phyloP scores from a whole-genome alignment of 73 alveolate species.

The Paramecium sexaurelia region DNA sequence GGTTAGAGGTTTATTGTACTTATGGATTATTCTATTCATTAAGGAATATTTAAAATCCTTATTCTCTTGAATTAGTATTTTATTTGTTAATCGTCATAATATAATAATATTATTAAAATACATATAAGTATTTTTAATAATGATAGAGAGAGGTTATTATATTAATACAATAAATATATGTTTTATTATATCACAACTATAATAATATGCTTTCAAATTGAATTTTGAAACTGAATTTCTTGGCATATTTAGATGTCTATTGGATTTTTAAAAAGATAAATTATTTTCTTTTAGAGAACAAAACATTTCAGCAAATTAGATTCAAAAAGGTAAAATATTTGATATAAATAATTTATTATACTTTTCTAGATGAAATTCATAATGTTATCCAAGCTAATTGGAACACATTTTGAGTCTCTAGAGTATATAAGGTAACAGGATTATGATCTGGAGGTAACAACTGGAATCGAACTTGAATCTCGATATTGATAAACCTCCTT shows the following conservation, averaged over 20 bases:
- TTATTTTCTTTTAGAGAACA: constrained; percentile 48
- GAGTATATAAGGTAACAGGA: constrained; percentile 14
- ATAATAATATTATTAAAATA: background rate
- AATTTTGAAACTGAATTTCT: background rate
- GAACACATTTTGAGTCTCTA: constrained; percentile 34
- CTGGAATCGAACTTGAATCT: background rate
- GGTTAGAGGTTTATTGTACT: too few relatives aligned
- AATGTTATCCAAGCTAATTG: background rate
- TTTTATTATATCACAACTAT: background rate
- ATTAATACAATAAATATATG: background rate
- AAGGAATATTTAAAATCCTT: background rate
- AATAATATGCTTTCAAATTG: background rate
- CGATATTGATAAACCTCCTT: background rate
- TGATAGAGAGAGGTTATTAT: background rate
- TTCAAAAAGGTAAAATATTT: constrained; percentile 45
- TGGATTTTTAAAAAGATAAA: constrained; percentile 43
- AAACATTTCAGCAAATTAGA: constrained; percentile 38
- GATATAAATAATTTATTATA: constrained; percentile 40
- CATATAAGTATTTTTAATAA: background rate
- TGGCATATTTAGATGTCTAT: background rate
- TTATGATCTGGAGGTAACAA: background rate
- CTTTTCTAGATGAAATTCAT: constrained; percentile 44
- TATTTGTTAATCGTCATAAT: background rate
- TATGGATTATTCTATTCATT: background rate
- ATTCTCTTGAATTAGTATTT: background rate